Percentiles rank a stretch among this genome's conserved stretches.
These are phyloP conservation scores for Tylopilus sp. DNA, from an alignment of 1,284 basidiomycete species.

Conservation along the genomic window DNA sequence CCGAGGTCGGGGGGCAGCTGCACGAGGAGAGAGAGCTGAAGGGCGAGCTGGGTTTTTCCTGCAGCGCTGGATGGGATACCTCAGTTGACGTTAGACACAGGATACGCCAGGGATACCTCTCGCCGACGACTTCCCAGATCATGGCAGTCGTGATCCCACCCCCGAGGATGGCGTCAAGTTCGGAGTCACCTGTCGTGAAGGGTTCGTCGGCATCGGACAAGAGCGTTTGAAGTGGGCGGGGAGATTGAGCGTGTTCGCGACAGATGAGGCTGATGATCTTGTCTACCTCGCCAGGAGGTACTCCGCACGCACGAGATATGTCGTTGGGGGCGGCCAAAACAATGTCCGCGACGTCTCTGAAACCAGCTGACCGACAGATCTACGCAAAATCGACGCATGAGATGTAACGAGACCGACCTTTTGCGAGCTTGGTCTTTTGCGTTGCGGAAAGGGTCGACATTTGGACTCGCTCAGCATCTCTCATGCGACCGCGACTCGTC, in stretches of 20 bases:
- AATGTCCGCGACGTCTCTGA: conserved; percentile 46
- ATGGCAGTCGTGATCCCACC: conserved; percentile 73
- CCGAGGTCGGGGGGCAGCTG: conserved; percentile 57
- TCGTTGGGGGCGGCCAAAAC: conserved; percentile 46
- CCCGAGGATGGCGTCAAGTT: conserved; percentile 62
- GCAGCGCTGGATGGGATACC: conserved; percentile 55
- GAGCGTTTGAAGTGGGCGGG: conserved; percentile 38
- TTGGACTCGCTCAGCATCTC: not conserved
- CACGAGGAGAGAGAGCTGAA: conserved; percentile 71
- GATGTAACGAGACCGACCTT: conserved; percentile 19
- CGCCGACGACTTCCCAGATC: conserved; percentile 82
- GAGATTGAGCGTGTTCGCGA: conserved; percentile 34
- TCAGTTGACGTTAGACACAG: conserved; percentile 2
- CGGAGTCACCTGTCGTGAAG: conserved; percentile 66
- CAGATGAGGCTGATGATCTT: conserved; percentile 47
- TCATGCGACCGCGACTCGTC: conserved; percentile 19
- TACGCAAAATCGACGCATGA: not conserved
- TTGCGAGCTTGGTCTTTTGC: conserved; percentile 23
- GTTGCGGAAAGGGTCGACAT: conserved; percentile 16
- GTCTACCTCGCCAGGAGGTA: conserved; percentile 45
- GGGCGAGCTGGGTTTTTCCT: conserved; percentile 82
- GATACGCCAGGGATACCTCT: conserved; percentile 53
- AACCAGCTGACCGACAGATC: conserved; percentile 36
- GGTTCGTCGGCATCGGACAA: conserved; percentile 36
- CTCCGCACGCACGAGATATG: conserved; percentile 50